Conservation (phyloP, 2,329 filamentous ascomycete species). For the Diaporthe eres region DNA sequence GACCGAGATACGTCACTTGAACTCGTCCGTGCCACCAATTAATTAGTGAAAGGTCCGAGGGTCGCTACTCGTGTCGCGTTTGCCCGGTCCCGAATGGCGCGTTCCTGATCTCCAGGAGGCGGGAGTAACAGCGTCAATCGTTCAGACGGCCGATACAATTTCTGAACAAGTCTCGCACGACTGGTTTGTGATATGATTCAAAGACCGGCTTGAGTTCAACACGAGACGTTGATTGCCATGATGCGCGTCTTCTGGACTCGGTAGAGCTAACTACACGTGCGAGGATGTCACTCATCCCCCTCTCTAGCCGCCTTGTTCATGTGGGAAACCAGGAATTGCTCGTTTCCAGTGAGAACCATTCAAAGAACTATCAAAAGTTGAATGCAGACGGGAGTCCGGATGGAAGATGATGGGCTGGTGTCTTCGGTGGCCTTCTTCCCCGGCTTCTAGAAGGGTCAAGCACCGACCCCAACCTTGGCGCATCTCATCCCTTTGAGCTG, state of each 20-base stretch:
- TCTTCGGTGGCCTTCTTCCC: background rate
- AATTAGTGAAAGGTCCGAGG: conserved; percentile 2
- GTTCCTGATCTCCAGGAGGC: conserved; percentile 5
- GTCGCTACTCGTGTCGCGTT: background rate
- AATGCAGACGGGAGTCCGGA: background rate
- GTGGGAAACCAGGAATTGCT: background rate
- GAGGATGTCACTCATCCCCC: background rate
- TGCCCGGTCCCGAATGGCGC: background rate
- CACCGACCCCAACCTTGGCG: background rate
- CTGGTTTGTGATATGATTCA: background rate
- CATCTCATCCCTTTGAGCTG: background rate
- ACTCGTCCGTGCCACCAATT: background rate
- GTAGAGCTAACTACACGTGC: background rate
- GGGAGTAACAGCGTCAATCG: background rate
- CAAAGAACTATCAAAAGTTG: too few species aligned
- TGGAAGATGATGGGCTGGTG: background rate
- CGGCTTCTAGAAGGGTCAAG: background rate
- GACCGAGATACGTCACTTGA: background rate
- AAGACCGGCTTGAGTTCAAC: background rate
- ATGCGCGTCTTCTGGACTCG: background rate
- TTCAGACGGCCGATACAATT: background rate
- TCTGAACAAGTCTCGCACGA: background rate
- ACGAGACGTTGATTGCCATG: background rate
- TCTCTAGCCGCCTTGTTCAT: background rate
- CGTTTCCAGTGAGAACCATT: background rate